Evolutionary conservation across 2,329 filamentous ascomycete genomes (phyloP).

Genomic region (Phialophora verrucosa): DNA sequence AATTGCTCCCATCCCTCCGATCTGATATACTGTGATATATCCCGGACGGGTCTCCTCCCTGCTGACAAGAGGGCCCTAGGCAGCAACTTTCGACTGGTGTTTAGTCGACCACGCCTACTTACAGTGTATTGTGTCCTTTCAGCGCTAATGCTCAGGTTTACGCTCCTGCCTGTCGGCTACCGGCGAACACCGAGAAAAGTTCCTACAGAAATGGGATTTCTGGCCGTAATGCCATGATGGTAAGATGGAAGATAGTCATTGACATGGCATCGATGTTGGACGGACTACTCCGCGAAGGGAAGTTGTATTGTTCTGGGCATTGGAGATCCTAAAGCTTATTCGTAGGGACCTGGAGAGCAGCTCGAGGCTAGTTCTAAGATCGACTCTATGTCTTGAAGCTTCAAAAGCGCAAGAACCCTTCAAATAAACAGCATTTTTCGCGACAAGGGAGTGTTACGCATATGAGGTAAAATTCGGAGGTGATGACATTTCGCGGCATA

Average conservation of each 20-base stretch:
- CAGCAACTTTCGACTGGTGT: conserved; percentile 12
- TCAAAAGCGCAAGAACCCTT: not conserved
- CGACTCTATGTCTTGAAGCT: not conserved
- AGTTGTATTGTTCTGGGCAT: not conserved
- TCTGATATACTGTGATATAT: not conserved
- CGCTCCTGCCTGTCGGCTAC: conserved; percentile 6
- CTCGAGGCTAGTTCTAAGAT: not conserved
- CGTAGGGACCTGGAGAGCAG: not conserved
- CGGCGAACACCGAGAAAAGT: conserved; percentile 11
- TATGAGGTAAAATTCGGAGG: too few relatives aligned
- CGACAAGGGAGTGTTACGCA: too few relatives aligned
- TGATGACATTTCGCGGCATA: not conserved
- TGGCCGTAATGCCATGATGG: not conserved
- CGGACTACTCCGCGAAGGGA: conserved; percentile 6
- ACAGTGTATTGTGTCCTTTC: not conserved
- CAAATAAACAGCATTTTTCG: too few relatives aligned
- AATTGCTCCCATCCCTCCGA: not conserved
- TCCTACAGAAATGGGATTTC: not conserved
- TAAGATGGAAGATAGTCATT: not conserved
- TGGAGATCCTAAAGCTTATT: not conserved
- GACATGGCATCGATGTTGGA: not conserved
- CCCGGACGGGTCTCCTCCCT: not conserved
- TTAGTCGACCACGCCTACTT: not conserved
- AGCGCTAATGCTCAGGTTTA: not conserved
- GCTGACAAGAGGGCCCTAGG: not conserved